phyloP scores from a whole-genome alignment of 805 yeast species.

The Starmerella vaccinii region DNA sequence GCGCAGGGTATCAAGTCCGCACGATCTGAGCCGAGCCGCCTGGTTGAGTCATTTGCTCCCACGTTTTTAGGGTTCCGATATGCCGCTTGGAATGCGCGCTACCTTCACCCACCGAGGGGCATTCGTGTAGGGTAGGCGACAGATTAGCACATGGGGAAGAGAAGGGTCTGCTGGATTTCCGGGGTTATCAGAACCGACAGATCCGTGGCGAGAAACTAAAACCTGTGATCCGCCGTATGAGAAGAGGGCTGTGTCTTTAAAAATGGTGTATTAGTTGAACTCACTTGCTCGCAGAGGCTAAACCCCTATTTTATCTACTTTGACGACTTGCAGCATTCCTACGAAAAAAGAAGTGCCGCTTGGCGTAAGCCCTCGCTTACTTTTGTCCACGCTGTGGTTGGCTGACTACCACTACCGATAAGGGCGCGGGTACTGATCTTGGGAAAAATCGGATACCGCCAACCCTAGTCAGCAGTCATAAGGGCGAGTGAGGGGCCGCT shows the following conservation, averaged over 20 bases:
- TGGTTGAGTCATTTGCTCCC: background rate
- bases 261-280: too few relatives aligned
- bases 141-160: background rate
- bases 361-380: background rate
- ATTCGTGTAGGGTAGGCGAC: background rate
- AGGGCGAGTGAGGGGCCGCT: background rate
- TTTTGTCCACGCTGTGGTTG: background rate
- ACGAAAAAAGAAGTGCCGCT: background rate
- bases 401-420: background rate
- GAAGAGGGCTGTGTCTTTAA: too few relatives aligned
- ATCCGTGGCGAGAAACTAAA: too few relatives aligned
- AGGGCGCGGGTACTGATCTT: constrained; percentile 4
- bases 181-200: background rate
- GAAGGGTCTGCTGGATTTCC: background rate
- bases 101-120: background rate
- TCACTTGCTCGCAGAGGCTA: too few relatives aligned
- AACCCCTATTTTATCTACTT: too few relatives aligned
- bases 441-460: constrained; percentile 4
- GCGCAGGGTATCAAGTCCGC: too few relatives aligned
- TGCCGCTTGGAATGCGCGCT: background rate
- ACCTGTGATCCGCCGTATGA: too few relatives aligned
- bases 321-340: too few relatives aligned
- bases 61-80: background rate
- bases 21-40: background rate
- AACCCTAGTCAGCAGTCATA: constrained; percentile 3